These are phyloP conservation scores for Trypanosoma melophagium DNA, from an alignment of 208 protist genomes.

Conservation along the genomic window DNA sequence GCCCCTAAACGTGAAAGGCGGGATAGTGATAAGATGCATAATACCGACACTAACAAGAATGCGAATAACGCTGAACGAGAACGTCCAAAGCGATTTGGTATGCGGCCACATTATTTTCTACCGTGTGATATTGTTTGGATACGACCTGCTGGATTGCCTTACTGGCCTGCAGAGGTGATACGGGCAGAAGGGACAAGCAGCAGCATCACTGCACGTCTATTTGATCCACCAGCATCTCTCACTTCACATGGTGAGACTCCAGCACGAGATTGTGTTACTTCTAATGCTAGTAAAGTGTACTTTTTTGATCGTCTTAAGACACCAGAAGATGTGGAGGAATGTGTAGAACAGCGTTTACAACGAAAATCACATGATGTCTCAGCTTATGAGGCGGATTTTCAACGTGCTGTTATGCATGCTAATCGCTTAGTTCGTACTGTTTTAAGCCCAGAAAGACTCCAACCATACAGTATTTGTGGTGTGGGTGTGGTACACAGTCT, in stretches of 20 bases:
- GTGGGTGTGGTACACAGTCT: slow-evolving; percentile 85
- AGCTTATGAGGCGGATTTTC: slow-evolving; percentile 70
- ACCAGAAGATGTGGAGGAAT: slow-evolving; percentile 62
- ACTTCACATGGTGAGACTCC: slow-evolving; percentile 9
- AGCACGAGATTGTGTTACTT: slow-evolving; percentile 43
- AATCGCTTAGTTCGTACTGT: slow-evolving; percentile 73
- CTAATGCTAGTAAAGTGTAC: slow-evolving; percentile 55
- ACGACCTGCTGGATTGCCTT: slow-evolving; percentile 67
- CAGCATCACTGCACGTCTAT: slow-evolving; percentile 55
- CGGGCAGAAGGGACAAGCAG: slow-evolving; percentile 54
- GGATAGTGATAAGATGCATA: slow-evolving; percentile 26
- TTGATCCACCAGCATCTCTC: slow-evolving; percentile 48
- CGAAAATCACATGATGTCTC: slow-evolving; percentile 64
- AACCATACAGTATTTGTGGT: slow-evolving; percentile 70
- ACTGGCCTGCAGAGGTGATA: slow-evolving; percentile 85
- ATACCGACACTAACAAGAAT: background rate
- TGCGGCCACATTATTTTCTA: slow-evolving; percentile 79
- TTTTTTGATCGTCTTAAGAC: slow-evolving; percentile 86
- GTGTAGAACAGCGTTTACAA: slow-evolving; percentile 68
- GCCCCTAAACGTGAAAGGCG: background rate
- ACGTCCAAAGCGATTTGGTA: slow-evolving; percentile 35
- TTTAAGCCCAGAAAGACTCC: slow-evolving; percentile 69
- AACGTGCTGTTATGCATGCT: slow-evolving; percentile 62
- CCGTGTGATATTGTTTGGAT: slow-evolving; percentile 83
- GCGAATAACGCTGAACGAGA: background rate